A percentile compares a stretch with the other conserved stretches of the same genome.
Evolutionary conservation across 2,329 filamentous ascomycete species (phyloP).

Genomic region (Endothia cerciana): DNA sequence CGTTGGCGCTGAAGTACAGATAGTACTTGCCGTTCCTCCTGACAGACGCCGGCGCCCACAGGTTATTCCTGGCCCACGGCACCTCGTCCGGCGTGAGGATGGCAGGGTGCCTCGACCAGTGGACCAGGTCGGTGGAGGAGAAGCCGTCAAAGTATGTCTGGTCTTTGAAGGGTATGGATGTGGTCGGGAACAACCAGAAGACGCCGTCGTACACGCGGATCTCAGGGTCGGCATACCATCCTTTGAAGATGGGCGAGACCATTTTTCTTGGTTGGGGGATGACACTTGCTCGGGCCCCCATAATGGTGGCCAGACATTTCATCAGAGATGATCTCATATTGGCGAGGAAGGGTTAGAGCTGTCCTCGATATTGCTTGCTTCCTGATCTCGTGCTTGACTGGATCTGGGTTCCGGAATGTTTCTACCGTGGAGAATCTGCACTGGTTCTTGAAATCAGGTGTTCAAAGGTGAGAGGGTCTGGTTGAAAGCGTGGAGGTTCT

Average conservation of each 20-base stretch:
- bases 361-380: not conserved
- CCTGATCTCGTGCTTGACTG: not conserved
- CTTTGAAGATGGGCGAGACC: constrained; percentile 8
- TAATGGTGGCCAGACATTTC: not conserved
- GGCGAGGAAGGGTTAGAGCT: too few relatives aligned
- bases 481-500: too few relatives aligned
- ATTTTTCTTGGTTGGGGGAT: too few relatives aligned
- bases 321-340: not conserved
- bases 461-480: too few relatives aligned
- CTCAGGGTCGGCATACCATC: constrained; percentile 52
- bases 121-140: constrained; percentile 50
- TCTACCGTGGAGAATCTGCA: too few relatives aligned
- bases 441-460: too few relatives aligned
- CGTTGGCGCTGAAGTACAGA: constrained; percentile 55
- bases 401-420: not conserved
- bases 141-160: constrained; percentile 56
- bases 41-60: constrained; percentile 52
- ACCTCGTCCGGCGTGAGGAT: constrained; percentile 45
- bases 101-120: constrained; percentile 51
- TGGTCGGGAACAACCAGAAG: constrained; percentile 54
- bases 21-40: constrained; percentile 47
- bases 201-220: constrained; percentile 47
- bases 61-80: constrained; percentile 48
- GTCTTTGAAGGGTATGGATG: constrained; percentile 46
- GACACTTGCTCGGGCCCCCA: not conserved